A percentile compares a stretch with the other conserved stretches of the same genome.
These are phyloP conservation scores for Ogataea corticis DNA, from an alignment of 805 yeast genomes.

Conservation along the genomic window DNA sequence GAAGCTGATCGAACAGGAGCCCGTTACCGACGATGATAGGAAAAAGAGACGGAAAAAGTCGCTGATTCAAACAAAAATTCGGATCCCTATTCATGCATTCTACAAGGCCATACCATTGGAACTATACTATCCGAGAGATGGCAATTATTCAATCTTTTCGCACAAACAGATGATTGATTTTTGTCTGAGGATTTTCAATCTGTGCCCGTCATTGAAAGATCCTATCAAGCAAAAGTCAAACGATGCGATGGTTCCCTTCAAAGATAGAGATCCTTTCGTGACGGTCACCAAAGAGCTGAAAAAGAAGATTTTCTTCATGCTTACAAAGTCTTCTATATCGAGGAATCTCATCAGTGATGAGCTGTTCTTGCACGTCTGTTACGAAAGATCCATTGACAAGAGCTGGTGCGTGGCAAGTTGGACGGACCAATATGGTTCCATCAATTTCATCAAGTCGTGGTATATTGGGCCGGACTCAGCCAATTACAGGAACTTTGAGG, in stretches of 20 bases:
- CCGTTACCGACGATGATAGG: slow-evolving; percentile 21
- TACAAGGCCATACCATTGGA: slow-evolving; percentile 45
- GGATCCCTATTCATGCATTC: slow-evolving; percentile 23
- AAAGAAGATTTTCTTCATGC: slow-evolving; percentile 42
- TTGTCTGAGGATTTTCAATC: slow-evolving; percentile 58
- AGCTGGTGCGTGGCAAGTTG: slow-evolving; percentile 87
- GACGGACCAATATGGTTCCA: slow-evolving; percentile 80
- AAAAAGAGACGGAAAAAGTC: slow-evolving; percentile 29
- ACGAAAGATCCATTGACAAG: slow-evolving; percentile 76
- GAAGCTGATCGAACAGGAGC: slow-evolving; percentile 17
- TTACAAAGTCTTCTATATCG: slow-evolving; percentile 39
- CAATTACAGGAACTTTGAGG: slow-evolving; percentile 42
- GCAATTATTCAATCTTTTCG: slow-evolving; percentile 35
- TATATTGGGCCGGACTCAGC: slow-evolving; percentile 38
- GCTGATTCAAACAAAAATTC: slow-evolving; percentile 11
- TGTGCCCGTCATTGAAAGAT: slow-evolving; percentile 40
- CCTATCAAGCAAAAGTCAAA: neutral
- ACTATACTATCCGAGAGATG: slow-evolving; percentile 37
- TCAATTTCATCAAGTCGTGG: slow-evolving; percentile 67
- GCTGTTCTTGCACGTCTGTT: slow-evolving; percentile 79
- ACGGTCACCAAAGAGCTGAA: slow-evolving; percentile 44
- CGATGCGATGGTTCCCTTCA: slow-evolving; percentile 18
- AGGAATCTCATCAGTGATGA: slow-evolving; percentile 58
- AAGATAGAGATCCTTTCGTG: slow-evolving; percentile 36
- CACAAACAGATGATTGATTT: slow-evolving; percentile 41